phyloP scores from a whole-genome alignment of 257 asterid genomes.

The Jacaranda mimosifolia region DNA sequence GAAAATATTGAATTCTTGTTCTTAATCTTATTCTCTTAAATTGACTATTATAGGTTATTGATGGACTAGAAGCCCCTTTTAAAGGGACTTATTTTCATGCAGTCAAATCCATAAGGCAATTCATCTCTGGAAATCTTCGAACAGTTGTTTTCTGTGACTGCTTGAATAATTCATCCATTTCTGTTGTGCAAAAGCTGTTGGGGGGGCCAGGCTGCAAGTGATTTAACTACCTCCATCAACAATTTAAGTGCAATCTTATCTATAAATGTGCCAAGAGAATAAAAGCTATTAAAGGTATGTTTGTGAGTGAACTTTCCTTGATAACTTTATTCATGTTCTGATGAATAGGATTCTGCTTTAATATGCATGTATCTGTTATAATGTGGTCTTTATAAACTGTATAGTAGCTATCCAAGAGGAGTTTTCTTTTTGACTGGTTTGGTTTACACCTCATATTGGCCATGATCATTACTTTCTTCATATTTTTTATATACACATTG shows the following conservation, averaged over 20 bases:
- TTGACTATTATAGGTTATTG: conserved; percentile 63
- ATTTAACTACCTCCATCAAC: neutral
- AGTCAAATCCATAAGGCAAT: conserved; percentile 59
- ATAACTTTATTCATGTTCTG: neutral
- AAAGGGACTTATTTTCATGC: conserved; percentile 50
- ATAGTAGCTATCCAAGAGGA: neutral
- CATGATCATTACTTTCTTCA: neutral
- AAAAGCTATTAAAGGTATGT: conserved; percentile 36
- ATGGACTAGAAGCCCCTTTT: conserved; percentile 61
- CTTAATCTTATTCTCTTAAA: conserved; percentile 23
- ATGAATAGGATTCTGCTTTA: conserved; percentile 14
- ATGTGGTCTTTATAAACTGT: neutral
- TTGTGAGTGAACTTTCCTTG: neutral
- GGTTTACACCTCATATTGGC: too few relatives aligned
- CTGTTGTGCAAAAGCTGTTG: conserved; percentile 49
- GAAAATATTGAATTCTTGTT: neutral
- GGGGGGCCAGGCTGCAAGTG: conserved; percentile 46
- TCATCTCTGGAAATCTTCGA: conserved; percentile 62
- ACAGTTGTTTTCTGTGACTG: conserved; percentile 68
- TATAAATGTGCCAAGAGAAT: conserved; percentile 29
- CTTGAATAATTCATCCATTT: conserved; percentile 42
- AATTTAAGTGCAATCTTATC: conserved; percentile 25
- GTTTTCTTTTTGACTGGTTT: neutral
- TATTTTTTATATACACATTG: too few relatives aligned
- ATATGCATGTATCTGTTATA: neutral